Evolutionary conservation across 208 protist genomes (phyloP), one percentile per base, ranked within the genome.

Genomic region (Vickermania spadyakhi): DNA sequence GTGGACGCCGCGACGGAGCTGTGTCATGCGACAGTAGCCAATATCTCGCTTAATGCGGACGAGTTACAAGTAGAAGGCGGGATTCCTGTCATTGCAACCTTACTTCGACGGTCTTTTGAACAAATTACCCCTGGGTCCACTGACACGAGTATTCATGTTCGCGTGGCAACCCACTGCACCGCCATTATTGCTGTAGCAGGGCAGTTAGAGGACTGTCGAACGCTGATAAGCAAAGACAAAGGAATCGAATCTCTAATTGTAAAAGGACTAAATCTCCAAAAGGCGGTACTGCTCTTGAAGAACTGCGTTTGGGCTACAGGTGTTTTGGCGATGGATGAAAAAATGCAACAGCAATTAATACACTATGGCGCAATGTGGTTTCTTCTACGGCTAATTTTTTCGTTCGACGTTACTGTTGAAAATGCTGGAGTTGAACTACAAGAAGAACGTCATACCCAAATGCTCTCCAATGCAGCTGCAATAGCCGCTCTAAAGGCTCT

Each of bases 61-160:
- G 96, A 98, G 58, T 76, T 98, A 41, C 83, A 85, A 49, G 78
- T 93, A 52, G 89, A 97, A 52, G 89, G 88, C 56, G 96, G 93
- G 28, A 81, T 97, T 3, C 80, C 80, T 21, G 65, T 96, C 7
- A 73, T 96, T 2, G 63, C 75, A 1, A 50, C 66, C 7, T 79
- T 94, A 2, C 66, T 89, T 28, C 61, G 58, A 2, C 80, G 85
- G 28, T 95, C 84, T 70, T 82, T 91, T 60, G 84, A 91, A 5
- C 52, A 74, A 45, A 66, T 97, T 25, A 87, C 72, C 0, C 65
- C 68, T 21, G 71, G 55, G 1, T 45, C 55, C 2, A 69, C 25
- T 1, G 84, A 94, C 30, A 58, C 57, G 0, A 63, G 79, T 3
- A 60, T 80, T 23, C 72, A 82, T 25, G 84, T 82, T 41, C 71